Evolutionary conservation across 75 land plant genomes (phyloP).

Genomic region (Selaginella moellendorffii): DNA sequence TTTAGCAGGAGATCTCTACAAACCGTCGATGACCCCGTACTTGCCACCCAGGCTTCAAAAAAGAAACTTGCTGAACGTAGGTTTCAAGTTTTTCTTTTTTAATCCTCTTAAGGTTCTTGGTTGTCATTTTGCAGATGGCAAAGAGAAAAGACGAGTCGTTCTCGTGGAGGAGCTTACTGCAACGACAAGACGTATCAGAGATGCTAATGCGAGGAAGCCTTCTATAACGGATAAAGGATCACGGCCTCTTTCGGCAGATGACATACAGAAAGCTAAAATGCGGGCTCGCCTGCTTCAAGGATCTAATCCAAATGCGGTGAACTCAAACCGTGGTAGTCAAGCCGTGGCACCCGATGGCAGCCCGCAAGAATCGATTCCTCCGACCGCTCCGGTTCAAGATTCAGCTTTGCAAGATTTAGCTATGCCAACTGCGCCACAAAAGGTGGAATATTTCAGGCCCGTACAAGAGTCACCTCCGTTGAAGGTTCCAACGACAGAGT

Average conservation of each 20-base stretch:
- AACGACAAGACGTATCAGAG: conserved; percentile 26
- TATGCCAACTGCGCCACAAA: too few species aligned
- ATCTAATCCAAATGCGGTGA: conserved; percentile 23
- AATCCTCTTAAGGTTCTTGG: background rate
- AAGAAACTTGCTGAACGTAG: background rate
- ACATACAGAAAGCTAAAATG: conserved; percentile 87
- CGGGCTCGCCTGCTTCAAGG: conserved; percentile 51
- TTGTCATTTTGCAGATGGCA: conserved; percentile 30
- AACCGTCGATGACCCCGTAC: background rate
- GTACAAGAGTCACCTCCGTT: too few species aligned
- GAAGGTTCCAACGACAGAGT: too few species aligned
- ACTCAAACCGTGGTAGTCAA: conserved; percentile 7
- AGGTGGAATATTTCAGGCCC: too few species aligned
- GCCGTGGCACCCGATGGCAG: conserved; percentile 1
- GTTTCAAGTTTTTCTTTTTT: too few species aligned
- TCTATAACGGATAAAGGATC: conserved; percentile 21
- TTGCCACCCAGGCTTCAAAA: background rate
- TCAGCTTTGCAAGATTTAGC: too few species aligned
- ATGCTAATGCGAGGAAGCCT: conserved; percentile 21
- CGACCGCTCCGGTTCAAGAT: conserved; percentile 4
- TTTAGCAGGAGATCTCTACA: background rate
- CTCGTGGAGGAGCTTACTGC: conserved; percentile 58
- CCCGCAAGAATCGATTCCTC: conserved; percentile 9
- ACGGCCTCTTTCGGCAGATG: conserved; percentile 90
- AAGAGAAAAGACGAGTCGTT: conserved; percentile 59